Percentiles rank a stretch among this genome's conserved stretches.
Evolutionary conservation across 345 rosid genomes (phyloP).

Genomic region (Cardamine resedifolia): DNA sequence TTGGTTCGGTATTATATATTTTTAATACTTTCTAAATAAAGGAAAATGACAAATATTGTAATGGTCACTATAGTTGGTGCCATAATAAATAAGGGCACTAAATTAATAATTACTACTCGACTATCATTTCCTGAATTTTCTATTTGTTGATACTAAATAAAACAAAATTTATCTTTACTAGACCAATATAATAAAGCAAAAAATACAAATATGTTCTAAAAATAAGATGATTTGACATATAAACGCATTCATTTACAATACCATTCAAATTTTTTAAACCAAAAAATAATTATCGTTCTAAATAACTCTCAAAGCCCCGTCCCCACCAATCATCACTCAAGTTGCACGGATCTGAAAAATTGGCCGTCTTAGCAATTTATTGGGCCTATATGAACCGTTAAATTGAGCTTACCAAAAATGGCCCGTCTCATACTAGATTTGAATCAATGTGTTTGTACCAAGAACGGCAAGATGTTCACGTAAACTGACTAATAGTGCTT

Average conservation of each 20-base stretch:
- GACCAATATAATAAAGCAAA: no score
- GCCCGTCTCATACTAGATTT: neutral
- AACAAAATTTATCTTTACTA: no score
- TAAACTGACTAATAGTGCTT: neutral
- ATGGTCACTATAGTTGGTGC: neutral
- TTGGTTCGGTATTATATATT: neutral
- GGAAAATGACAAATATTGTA: no score
- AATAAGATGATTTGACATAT: neutral
- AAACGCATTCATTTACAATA: neutral
- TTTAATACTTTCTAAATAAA: no score
- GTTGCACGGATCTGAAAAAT: neutral
- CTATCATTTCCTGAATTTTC: no score
- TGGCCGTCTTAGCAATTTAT: neutral
- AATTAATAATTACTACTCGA: no score
- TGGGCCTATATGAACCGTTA: slow-evolving; percentile 8
- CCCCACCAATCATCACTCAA: slow-evolving; percentile 13
- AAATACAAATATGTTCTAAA: no score
- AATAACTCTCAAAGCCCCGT: neutral
- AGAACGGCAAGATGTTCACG: slow-evolving; percentile 3
- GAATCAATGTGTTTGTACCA: slow-evolving; percentile 19
- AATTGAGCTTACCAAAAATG: neutral
- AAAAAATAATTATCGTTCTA: no score
- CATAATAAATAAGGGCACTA: no score
- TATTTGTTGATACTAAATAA: no score
- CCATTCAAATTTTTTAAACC: no score